Percentiles rank a stretch among this genome's conserved stretches.
Evolutionary conservation across 1,284 basidiomycete genomes (phyloP).

Genomic region (Taiwanofungus camphoratus): DNA sequence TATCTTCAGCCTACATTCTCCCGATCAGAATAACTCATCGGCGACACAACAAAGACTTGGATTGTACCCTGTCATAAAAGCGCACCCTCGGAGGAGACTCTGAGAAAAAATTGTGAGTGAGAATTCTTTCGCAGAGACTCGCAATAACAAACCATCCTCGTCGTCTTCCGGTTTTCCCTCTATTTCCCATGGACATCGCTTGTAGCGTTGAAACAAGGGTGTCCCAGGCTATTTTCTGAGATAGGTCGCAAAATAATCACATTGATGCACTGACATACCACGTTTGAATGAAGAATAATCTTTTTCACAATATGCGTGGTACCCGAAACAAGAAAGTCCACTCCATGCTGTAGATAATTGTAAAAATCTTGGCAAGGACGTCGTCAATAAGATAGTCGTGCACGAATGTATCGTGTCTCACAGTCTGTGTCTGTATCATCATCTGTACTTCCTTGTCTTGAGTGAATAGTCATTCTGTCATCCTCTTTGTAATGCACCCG

Average conservation of each 20-base stretch:
- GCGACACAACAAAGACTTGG: no score
- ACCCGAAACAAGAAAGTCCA: conserved; percentile 79
- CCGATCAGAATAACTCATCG: no score
- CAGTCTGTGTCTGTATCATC: conserved; percentile 33
- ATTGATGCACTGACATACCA: conserved; percentile 51
- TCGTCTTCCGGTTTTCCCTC: conserved; percentile 70
- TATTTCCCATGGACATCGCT: conserved; percentile 85
- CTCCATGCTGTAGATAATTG: conserved; percentile 86
- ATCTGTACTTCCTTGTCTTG: conserved; percentile 37
- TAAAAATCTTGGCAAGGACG: conserved; percentile 67
- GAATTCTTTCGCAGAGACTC: conserved; percentile 7
- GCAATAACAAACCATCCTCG: conserved; percentile 52
- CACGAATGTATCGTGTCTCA: conserved; percentile 10
- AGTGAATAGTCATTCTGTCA: conserved; percentile 78
- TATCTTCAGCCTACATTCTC: conserved; percentile 70
- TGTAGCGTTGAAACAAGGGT: conserved; percentile 82
- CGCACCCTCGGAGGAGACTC: conserved; percentile 63
- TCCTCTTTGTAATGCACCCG: conserved; percentile 83
- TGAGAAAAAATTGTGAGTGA: conserved; percentile 23
- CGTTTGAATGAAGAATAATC: conserved; percentile 80
- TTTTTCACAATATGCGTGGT: conserved; percentile 72
- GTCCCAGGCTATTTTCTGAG: conserved; percentile 70
- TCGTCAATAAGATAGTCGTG: background rate
- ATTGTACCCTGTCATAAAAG: conserved; percentile 56
- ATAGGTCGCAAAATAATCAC: background rate